phyloP scores from a whole-genome alignment of 208 protist species.

The Phytomonas francai region DNA sequence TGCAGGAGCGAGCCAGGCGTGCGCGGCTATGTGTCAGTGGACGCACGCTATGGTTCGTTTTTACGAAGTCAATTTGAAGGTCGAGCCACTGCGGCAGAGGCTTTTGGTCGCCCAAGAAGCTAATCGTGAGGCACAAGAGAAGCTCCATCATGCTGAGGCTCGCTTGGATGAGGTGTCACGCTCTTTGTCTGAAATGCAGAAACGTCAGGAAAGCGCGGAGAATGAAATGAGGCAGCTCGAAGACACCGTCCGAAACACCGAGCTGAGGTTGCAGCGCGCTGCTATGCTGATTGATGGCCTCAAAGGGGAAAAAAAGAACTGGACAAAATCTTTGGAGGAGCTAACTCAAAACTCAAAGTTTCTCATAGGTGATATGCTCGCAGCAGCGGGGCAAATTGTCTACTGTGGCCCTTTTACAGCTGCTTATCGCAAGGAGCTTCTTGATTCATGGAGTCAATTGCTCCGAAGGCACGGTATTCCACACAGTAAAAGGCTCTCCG shows the following conservation, averaged over 20 bases:
- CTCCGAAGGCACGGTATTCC: slow-evolving; percentile 68
- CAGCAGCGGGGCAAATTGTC: slow-evolving; percentile 92
- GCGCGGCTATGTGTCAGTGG: slow-evolving; percentile 97
- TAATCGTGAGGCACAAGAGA: slow-evolving; percentile 86
- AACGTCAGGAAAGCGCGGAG: slow-evolving; percentile 87
- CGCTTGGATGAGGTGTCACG: slow-evolving; percentile 89
- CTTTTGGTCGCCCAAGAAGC: slow-evolving; percentile 89
- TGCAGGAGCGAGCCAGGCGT: slow-evolving; percentile 93
- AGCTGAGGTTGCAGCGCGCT: slow-evolving; percentile 92
- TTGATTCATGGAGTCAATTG: slow-evolving; percentile 78
- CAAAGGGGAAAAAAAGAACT: slow-evolving; percentile 94
- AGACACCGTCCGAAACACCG: slow-evolving; percentile 90
- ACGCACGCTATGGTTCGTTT: slow-evolving; percentile 97
- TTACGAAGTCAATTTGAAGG: slow-evolving; percentile 93
- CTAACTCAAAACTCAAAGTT: slow-evolving; percentile 82
- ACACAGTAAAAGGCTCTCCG: slow-evolving; percentile 77
- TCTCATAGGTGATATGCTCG: slow-evolving; percentile 94
- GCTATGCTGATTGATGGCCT: slow-evolving; percentile 95
- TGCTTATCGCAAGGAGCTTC: slow-evolving; percentile 83
- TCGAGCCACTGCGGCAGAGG: slow-evolving; percentile 88
- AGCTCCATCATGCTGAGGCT: slow-evolving; percentile 85
- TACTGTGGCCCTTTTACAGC: slow-evolving; percentile 96
- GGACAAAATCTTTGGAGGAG: slow-evolving; percentile 83
- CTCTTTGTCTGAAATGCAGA: slow-evolving; percentile 90
- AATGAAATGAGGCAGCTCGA: slow-evolving; percentile 92